Conservation (phyloP, 768 basidiomycete species). For the Leccinellum luteum region DNA sequence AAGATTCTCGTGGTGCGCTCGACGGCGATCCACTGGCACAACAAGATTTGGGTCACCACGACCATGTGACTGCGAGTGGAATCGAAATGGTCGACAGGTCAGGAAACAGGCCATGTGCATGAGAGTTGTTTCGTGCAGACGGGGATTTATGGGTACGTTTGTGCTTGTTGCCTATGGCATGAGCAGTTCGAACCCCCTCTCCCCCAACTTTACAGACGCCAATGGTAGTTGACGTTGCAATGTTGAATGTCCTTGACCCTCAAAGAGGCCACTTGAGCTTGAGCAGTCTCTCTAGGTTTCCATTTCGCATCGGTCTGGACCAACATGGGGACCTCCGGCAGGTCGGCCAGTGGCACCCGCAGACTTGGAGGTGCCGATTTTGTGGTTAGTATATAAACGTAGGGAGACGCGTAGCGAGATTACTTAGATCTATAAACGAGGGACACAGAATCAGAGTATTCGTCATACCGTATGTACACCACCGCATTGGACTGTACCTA, state of each 20-base stretch:
- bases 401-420: too few relatives aligned
- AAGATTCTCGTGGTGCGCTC: neutral
- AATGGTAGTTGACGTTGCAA: neutral
- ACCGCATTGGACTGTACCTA: neutral
- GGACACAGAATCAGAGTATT: neutral
- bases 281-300: too few relatives aligned
- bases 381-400: neutral
- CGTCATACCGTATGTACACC: neutral
- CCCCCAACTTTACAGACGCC: neutral
- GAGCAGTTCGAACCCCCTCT: neutral
- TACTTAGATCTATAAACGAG: neutral
- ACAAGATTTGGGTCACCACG: neutral
- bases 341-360: neutral
- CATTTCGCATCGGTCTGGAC: neutral
- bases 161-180: neutral
- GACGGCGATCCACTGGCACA: neutral
- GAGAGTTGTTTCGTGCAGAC: neutral
- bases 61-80: neutral
- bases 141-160: neutral
- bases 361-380: neutral
- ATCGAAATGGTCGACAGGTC: neutral
- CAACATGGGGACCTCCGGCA: neutral
- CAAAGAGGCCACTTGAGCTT: neutral
- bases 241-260: neutral
- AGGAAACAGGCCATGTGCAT: neutral